phyloP scores from a whole-genome alignment of 2,329 filamentous ascomycete genomes.

The Mariannaea elegans region DNA sequence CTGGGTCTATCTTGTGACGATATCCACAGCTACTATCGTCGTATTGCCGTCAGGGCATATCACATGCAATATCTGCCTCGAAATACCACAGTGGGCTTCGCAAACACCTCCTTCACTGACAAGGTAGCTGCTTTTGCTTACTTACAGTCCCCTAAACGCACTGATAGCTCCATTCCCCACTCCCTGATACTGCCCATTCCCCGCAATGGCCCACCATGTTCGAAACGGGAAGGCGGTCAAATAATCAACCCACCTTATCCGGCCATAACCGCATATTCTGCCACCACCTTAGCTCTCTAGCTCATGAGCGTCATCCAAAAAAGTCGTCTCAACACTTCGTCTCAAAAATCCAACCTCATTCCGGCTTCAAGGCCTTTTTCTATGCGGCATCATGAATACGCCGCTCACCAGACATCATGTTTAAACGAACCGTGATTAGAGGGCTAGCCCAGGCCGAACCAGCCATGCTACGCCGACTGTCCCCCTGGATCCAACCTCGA shows the following conservation, averaged over 20 bases:
- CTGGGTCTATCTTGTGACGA: background rate
- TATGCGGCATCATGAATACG: slow-evolving; percentile 24
- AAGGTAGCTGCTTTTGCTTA: background rate
- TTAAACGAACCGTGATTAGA: slow-evolving; percentile 25
- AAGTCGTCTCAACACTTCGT: slow-evolving; percentile 5
- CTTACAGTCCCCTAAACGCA: too few species aligned
- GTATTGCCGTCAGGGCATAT: slow-evolving; percentile 3
- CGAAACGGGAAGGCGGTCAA: slow-evolving; percentile 35
- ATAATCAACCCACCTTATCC: slow-evolving; percentile 27
- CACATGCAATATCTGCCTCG: slow-evolving; percentile 11
- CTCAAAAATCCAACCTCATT: slow-evolving; percentile 20
- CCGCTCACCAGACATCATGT: slow-evolving; percentile 30
- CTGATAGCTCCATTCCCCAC: background rate
- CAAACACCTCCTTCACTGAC: background rate
- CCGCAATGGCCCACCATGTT: slow-evolving; percentile 3
- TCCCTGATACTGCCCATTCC: too few species aligned
- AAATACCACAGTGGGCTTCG: background rate
- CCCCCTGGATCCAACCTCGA: background rate
- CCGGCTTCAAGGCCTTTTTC: slow-evolving; percentile 6
- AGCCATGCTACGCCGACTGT: slow-evolving; percentile 1
- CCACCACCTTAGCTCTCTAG: slow-evolving; percentile 22
- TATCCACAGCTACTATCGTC: too few species aligned
- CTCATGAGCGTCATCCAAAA: slow-evolving; percentile 28
- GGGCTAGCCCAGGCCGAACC: slow-evolving; percentile 25
- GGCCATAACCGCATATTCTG: slow-evolving; percentile 28